Evolutionary conservation across 1,284 basidiomycete species (phyloP), one percentile per base, ranked within the genome.

Genomic region (Malassezia slooffiae): DNA sequence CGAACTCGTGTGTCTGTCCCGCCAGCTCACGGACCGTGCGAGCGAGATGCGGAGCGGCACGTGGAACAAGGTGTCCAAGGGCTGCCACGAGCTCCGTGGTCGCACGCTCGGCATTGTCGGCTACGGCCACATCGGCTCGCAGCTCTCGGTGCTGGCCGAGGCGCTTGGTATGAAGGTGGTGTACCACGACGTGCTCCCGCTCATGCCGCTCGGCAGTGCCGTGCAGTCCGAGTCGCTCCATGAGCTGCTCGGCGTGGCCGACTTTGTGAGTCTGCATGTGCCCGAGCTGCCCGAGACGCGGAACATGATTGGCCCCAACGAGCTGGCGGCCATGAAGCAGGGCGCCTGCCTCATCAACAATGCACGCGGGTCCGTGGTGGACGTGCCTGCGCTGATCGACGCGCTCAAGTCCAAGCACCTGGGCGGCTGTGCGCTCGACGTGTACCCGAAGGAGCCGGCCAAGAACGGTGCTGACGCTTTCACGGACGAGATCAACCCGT

Each of bases 41-140:
- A 79, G 76, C 59, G 93, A 99, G 74, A 79, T 99, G 75, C 80
- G 81, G 46, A 75, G 79, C 19, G 91, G 91, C 35, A 74, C 83
- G 57, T 99, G 93, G 93, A 97, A 99, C 78, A 99, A 99, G 75
- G 83, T 95, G 62, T 93, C 88, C 60, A 95, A 93, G 72, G 81
- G 82, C 53, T 99, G 93, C 74, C 97, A 87, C 86, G 93, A 99
- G 73, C 75, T 97, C 53, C 82, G 93, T 43, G 91, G 91, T 60
- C 97, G 97, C 76, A 91, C 88, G 1, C 78, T 99, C 35, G 93
- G 93, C 50, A 97, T 99, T 59, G 80, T 99, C 27, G 93, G 93
- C 32, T 99, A 96, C 72, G 93, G 93, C 33, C 93, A 99, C 74
- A 99, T 99, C 60, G 93, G 93, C 51, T 79, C 89, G 31, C 93